Evolutionary conservation across 169 alveolate species (phyloP), one percentile per base, ranked within the genome.

Genomic region (Plasmodium malariae): DNA sequence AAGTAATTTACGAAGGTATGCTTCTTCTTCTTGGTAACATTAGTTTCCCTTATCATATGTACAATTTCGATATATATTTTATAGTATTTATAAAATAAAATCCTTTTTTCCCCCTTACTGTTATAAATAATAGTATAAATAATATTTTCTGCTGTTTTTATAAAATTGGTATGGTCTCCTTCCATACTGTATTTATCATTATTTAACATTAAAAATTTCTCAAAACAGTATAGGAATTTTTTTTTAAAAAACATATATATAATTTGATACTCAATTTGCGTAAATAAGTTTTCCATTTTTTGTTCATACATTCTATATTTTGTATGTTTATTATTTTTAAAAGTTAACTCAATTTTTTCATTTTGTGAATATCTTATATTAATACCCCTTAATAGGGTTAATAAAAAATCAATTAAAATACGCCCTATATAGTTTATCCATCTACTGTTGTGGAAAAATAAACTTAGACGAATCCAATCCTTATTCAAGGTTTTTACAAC

Each of bases 221-320:
- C 89, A 76, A 76, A 76, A 54, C 6, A 55, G 14, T 19, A 43
- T 60, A 17, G 43, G 40, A 76, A 21, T n/a, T 24, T 32, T 24
- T 76, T 76, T 62, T 76, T 76, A 9, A 76, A 76, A 60, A 76
- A 26, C 3, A 76, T 62, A 36, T 49, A 43, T 21, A 62, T 14
- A 36, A 76, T 43, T 43, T 76, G 89, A 51, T 62, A 32, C 37
- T 45, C 65, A 7, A 76, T 43, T 21, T 60, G 28, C 14, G 19
- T 28, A 30, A 30, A 26, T 34, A 76, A 19, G 40, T 34, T 62
- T 36, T 76, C 28, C 9, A 24, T 12, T 5, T 48, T 40, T 17
- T 40, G 6, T 76, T 60, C 17, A 76, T 28, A 34, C 21, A 26
- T n/a, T 11, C 9, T 14, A 4, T 28, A 26, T 30, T 34, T 76